Conservation (phyloP, 148 eudicot species). For the Dianthus caryophyllus region DNA sequence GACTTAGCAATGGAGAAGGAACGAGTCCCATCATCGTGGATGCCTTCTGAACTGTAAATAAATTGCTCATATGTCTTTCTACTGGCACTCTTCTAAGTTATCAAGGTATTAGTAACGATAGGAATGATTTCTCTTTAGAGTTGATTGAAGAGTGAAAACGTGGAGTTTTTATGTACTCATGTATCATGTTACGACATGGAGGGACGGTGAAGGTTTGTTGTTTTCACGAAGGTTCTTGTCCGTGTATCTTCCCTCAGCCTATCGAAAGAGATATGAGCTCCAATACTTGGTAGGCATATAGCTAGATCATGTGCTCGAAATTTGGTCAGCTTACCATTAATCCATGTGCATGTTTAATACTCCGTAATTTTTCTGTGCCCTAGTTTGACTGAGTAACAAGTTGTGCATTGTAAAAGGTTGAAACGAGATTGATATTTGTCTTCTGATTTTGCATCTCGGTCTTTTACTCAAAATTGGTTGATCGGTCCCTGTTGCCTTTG, state of each 20-base stretch:
- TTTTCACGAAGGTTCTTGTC: not conserved
- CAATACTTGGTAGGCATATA: not conserved
- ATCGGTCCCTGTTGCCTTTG: too few species aligned
- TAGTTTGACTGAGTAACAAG: not conserved
- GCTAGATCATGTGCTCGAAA: not conserved
- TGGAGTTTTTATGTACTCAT: not conserved
- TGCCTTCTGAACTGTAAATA: not conserved
- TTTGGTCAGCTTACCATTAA: not conserved
- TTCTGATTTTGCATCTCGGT: not conserved
- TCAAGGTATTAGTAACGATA: not conserved
- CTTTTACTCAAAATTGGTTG: too few species aligned
- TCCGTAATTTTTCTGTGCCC: not conserved
- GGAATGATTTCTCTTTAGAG: not conserved
- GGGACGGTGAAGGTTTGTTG: not conserved
- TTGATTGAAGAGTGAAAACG: not conserved
- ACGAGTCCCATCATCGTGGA: too few species aligned
- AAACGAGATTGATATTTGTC: not conserved
- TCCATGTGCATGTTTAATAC: not conserved
- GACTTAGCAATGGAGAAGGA: too few species aligned
- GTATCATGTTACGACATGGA: not conserved
- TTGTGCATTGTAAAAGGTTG: not conserved
- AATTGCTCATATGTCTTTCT: not conserved
- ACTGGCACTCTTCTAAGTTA: not conserved
- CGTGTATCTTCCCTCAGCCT: conserved; percentile 5
- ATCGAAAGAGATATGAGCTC: not conserved